These are phyloP conservation scores for Tagetes erecta DNA, from an alignment of 129 eudicot species.

Conservation along the genomic window DNA sequence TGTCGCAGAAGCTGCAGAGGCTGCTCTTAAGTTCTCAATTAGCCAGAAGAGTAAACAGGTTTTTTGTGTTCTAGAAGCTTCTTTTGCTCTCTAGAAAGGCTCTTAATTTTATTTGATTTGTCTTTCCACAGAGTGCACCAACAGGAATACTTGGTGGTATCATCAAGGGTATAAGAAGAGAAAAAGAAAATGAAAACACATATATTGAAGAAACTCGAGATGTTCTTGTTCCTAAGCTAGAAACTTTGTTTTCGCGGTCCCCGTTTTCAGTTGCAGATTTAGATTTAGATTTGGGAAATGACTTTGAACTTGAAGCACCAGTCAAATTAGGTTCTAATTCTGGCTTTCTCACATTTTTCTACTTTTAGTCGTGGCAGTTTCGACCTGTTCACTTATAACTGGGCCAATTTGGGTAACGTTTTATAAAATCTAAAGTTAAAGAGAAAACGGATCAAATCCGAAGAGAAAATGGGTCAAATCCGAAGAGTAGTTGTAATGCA, in stretches of 20 bases:
- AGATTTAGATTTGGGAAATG: constrained; percentile 39
- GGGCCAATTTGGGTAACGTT: not conserved
- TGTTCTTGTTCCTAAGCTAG: constrained; percentile 51
- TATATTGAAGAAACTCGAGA: constrained; percentile 50
- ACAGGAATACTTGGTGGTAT: constrained; percentile 66
- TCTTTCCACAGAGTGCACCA: constrained; percentile 43
- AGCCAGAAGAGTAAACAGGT: constrained; percentile 70
- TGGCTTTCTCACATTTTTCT: constrained; percentile 23
- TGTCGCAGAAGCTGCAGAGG: constrained; percentile 77
- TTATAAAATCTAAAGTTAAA: not conserved
- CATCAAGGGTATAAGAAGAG: constrained; percentile 69
- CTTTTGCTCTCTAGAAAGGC: constrained; percentile 19
- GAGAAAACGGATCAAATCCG: not conserved
- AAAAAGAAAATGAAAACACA: constrained; percentile 43
- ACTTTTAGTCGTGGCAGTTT: constrained; percentile 13
- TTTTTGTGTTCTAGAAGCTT: constrained; percentile 19
- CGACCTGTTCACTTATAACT: not conserved
- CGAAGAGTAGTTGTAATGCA: not conserved
- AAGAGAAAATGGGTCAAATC: not conserved
- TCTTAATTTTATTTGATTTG: constrained; percentile 12
- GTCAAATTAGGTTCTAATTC: constrained; percentile 59
- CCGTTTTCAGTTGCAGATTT: constrained; percentile 62
- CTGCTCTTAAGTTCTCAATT: constrained; percentile 46
- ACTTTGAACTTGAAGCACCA: constrained; percentile 35
- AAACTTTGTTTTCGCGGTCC: constrained; percentile 71